phyloP scores from a whole-genome alignment of 805 yeast genomes.

The Yarrowia alimentaria region DNA sequence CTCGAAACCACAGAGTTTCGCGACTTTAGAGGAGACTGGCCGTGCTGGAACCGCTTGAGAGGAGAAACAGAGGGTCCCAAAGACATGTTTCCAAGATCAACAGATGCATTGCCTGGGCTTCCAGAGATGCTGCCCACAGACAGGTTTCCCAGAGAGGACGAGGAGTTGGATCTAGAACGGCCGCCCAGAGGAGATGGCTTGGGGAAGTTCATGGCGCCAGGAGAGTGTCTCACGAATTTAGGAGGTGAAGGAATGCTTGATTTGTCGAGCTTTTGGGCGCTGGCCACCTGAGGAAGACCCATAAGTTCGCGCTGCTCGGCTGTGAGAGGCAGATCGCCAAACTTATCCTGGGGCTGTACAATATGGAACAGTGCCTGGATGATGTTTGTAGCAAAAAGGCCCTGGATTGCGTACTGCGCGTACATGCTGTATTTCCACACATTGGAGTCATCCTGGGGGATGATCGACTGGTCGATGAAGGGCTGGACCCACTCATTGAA shows the following conservation, averaged over 20 bases:
- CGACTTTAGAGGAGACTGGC: too few species aligned
- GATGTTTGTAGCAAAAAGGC: slow-evolving; percentile 33
- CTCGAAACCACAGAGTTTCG: slow-evolving; percentile 7
- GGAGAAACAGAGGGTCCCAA: slow-evolving; percentile 12
- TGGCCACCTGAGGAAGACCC: slow-evolving; percentile 37
- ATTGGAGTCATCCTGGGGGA: slow-evolving; percentile 5
- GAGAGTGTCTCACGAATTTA: slow-evolving; percentile 26
- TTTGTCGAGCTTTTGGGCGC: slow-evolving; percentile 33
- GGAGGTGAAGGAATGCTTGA: slow-evolving; percentile 34
- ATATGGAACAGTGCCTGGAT: slow-evolving; percentile 28
- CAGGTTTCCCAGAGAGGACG: slow-evolving; percentile 1
- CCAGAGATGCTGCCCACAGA: slow-evolving; percentile 28
- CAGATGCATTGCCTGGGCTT: slow-evolving; percentile 29
- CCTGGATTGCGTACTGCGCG: slow-evolving; percentile 27
- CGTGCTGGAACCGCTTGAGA: background rate
- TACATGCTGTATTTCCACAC: background rate
- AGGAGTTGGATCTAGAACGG: slow-evolving; percentile 10
- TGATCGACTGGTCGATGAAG: background rate
- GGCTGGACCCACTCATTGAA: slow-evolving; percentile 11
- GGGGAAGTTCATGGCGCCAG: slow-evolving; percentile 16
- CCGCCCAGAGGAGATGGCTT: background rate
- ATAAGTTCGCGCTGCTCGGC: slow-evolving; percentile 36
- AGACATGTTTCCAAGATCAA: slow-evolving; percentile 13
- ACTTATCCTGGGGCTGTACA: slow-evolving; percentile 31
- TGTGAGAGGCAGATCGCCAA: slow-evolving; percentile 35